phyloP scores from a whole-genome alignment of 176 grass and related monocot genomes.

The Zizania latifolia region DNA sequence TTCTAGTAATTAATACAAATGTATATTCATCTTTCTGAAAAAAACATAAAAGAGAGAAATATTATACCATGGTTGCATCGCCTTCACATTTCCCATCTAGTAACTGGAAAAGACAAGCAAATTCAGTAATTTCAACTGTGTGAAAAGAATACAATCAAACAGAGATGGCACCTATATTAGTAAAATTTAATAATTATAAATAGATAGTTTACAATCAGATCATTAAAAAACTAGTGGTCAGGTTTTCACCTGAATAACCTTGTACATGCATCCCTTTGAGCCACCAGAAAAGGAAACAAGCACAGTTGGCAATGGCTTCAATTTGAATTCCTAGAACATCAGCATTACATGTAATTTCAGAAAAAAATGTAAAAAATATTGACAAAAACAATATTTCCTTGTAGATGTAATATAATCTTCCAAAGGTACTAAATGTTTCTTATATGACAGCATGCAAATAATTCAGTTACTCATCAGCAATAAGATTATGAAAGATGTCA shows the following conservation, averaged over 20 bases:
- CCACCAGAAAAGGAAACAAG: conserved; percentile 78
- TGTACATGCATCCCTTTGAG: conserved; percentile 81
- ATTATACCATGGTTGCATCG: conserved; percentile 56
- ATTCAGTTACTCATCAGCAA: not conserved
- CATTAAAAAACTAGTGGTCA: conserved; percentile 6
- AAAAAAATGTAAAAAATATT: not conserved
- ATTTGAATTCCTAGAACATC: conserved; percentile 67
- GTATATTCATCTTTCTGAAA: not conserved
- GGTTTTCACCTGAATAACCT: conserved; percentile 68
- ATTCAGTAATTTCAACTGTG: conserved; percentile 29
- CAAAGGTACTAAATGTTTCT: not conserved
- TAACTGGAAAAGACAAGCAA: conserved; percentile 47
- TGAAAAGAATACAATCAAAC: not conserved
- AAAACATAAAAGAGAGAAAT: conserved; percentile 24
- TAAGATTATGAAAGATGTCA: not conserved
- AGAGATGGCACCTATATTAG: not conserved
- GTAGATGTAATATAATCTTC: not conserved
- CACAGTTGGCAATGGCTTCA: conserved; percentile 57
- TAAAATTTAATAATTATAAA: conserved; percentile 11
- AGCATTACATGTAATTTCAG: conserved; percentile 20
- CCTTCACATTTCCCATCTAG: conserved; percentile 74
- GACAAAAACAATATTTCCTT: not conserved
- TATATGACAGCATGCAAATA: not conserved
- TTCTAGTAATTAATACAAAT: conserved; percentile 20
- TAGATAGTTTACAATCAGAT: conserved; percentile 8